Conservation (phyloP, 306 rosid species). For the Pueraria montana region DNA sequence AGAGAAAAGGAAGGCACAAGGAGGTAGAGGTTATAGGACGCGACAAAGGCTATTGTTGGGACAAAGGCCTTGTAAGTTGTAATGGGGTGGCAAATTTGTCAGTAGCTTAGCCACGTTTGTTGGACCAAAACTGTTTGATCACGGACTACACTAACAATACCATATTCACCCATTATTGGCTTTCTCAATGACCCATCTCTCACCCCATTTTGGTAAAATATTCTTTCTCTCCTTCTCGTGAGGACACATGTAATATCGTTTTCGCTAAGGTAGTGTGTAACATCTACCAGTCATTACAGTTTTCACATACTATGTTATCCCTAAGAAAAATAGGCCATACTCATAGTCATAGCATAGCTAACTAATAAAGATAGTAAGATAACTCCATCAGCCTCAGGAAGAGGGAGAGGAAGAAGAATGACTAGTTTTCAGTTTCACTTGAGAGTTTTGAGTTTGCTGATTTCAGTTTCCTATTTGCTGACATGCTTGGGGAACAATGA, state of each 20-base stretch:
- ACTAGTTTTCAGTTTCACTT: slow-evolving; percentile 19
- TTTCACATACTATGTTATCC: slow-evolving; percentile 44
- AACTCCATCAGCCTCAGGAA: neutral
- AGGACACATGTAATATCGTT: slow-evolving; percentile 47
- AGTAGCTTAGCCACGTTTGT: slow-evolving; percentile 37
- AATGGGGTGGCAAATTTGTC: slow-evolving; percentile 62
- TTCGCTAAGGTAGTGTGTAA: slow-evolving; percentile 40
- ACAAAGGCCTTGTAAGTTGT: slow-evolving; percentile 39
- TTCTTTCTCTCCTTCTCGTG: slow-evolving; percentile 42
- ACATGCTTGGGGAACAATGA: slow-evolving; percentile 48
- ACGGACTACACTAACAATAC: slow-evolving; percentile 55
- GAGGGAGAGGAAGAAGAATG: slow-evolving; percentile 43
- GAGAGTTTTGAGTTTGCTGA: slow-evolving; percentile 36
- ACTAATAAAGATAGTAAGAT: slow-evolving; percentile 25
- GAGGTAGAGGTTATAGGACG: slow-evolving; percentile 50
- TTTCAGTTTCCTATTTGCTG: slow-evolving; percentile 40
- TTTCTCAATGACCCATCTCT: slow-evolving; percentile 28
- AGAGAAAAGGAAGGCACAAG: slow-evolving; percentile 41
- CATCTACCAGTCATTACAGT: slow-evolving; percentile 47
- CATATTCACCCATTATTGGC: slow-evolving; percentile 36
- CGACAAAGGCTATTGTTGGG: slow-evolving; percentile 60
- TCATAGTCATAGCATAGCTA: slow-evolving; percentile 15
- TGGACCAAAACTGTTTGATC: slow-evolving; percentile 48
- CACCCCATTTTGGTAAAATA: slow-evolving; percentile 45
- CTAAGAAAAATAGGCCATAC: neutral